These are phyloP conservation scores for Canariomyces notabilis DNA, from an alignment of 2,329 filamentous ascomycete genomes.

Conservation along the genomic window DNA sequence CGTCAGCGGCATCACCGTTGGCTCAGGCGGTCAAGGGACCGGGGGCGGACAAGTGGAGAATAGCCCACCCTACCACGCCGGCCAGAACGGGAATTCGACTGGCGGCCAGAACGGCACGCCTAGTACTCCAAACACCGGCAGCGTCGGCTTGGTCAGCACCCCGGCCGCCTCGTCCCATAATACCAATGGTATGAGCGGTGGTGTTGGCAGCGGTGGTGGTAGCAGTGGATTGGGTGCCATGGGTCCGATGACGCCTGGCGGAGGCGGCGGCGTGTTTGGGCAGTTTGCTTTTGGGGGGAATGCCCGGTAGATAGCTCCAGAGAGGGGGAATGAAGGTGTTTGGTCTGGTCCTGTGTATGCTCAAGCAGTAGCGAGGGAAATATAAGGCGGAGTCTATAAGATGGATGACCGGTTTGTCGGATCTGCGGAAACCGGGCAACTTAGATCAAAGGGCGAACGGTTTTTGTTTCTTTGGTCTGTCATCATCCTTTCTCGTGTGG, in stretches of 20 bases:
- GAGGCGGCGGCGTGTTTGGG: constrained; percentile 69
- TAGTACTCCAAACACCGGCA: constrained; percentile 61
- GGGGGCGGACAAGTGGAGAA: constrained; percentile 27
- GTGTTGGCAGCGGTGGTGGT: background rate
- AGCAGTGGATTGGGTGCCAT: constrained; percentile 45
- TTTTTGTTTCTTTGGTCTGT: background rate
- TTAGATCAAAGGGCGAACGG: background rate
- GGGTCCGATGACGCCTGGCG: constrained; percentile 73
- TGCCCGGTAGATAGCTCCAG: constrained; percentile 6
- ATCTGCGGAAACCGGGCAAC: background rate
- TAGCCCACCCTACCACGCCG: constrained; percentile 28
- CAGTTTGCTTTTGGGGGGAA: constrained; percentile 53
- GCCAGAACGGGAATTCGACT: constrained; percentile 29
- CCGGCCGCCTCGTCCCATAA: constrained; percentile 55
- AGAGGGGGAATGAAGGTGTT: too few species aligned
- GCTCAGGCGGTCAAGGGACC: constrained; percentile 10
- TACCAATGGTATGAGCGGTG: constrained; percentile 41
- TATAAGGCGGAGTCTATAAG: background rate
- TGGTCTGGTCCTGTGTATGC: too few species aligned
- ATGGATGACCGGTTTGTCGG: background rate
- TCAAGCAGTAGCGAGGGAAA: background rate
- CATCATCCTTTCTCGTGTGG: background rate
- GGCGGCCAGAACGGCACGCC: constrained; percentile 48
- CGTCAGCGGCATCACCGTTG: constrained; percentile 24
- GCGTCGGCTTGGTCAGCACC: constrained; percentile 45